Base-by-base conservation (phyloP, 164 flowering plant genomes). In the Kalanchoe fedtschenkoi region DNA sequence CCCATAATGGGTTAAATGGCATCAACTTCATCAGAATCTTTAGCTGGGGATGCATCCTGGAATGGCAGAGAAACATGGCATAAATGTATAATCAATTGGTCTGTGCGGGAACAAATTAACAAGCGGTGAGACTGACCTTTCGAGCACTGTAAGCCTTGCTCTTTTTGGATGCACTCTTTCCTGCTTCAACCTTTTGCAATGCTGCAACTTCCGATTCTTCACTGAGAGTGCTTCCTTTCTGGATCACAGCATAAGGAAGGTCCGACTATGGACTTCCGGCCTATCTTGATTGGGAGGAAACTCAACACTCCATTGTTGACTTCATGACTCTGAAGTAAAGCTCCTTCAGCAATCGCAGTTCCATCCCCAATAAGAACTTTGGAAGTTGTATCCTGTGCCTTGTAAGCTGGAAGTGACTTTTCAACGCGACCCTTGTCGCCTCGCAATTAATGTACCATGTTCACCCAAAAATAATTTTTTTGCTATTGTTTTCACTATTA, bases 291-390 rank as follows among this genome's bases (percentile, higher is more conserved):
- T 16, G 86, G 81, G 34, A 30, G 73, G 56, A 88, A 82, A 65
- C 86, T 79, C 64, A 88, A 34, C 32, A 78, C 61, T 63, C 87
- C 87, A 78, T 83, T 81, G 67, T 68, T 83, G 65, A 83, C 88
- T 72, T 83, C 89, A 72, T 88, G 91, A 63, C 91, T 73, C 71
- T 85, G 95, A 62, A 88, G 16, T 70, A 81, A 69, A 17, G 75
- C 87, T 43, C 95, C 95, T 72, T 88, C 95, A 44, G 91, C 81
- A 65, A 88, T 69, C 53, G 82, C 88, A 14, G 72, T 76, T 58
- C 85, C 83, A 74, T 85, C 85, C 65, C 88, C 88, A 66, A 88
- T 82, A n/a, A n/a, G n/a, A n/a, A n/a, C n/a, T n/a, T n/a, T n/a
- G n/a, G n/a, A n/a, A n/a, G n/a, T n/a, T n/a, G n/a, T n/a, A n/a